Percentiles rank a stretch among this genome's conserved stretches.
These are phyloP conservation scores for Solanum rostratum DNA, from an alignment of 257 asterid species.

Conservation along the genomic window DNA sequence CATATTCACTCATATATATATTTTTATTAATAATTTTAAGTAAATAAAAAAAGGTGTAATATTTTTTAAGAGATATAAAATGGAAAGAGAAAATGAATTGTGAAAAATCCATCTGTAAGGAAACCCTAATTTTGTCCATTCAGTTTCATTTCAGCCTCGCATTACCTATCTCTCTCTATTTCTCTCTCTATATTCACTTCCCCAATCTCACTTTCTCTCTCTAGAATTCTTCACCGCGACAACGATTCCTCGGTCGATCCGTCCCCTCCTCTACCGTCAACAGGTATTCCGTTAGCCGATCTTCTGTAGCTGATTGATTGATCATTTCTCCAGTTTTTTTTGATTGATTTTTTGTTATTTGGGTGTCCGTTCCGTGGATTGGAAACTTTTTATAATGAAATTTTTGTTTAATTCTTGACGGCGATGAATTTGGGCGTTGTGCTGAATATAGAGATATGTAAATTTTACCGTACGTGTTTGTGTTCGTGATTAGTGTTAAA, in stretches of 20 bases:
- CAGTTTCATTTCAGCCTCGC: constrained; percentile 12
- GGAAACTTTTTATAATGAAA: neutral
- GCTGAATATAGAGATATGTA: neutral
- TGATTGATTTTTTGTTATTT: neutral
- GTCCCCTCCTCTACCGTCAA: neutral
- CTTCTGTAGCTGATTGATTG: neutral
- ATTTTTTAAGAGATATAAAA: neutral
- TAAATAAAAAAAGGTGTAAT: neutral
- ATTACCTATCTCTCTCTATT: neutral
- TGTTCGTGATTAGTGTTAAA: neutral
- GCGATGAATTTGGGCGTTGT: neutral
- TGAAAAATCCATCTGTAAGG: neutral
- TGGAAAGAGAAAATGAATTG: neutral
- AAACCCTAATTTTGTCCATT: constrained; percentile 37
- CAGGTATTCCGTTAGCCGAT: neutral
- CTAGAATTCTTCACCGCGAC: neutral
- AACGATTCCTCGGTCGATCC: neutral
- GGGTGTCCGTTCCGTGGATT: neutral
- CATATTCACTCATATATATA: neutral
- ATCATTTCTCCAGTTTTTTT: neutral
- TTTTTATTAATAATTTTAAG: neutral
- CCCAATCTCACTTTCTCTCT: neutral
- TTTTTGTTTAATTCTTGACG: neutral
- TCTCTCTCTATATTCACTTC: neutral
- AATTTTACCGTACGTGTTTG: neutral